Base-by-base conservation (phyloP, 306 rosid genomes). In the Macrotyloma uniflorum region DNA sequence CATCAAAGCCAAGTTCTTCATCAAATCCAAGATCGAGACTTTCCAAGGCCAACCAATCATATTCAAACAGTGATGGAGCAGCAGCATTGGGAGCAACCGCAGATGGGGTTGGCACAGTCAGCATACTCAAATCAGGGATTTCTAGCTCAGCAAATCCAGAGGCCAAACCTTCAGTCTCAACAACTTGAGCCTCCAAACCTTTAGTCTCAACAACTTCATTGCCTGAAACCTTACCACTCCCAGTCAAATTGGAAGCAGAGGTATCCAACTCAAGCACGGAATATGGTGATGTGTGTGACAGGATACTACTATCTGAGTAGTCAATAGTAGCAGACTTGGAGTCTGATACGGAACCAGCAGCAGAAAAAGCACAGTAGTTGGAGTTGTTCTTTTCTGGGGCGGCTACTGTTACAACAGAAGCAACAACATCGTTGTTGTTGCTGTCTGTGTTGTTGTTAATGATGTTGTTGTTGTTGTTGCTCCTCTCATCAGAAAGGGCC, bases 211-310 rank as follows among this genome's bases (percentile, higher is more conserved):
- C 66, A 5, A 14, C 80, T 50, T 86, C 89, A 11, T 61, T 72
- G 61, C 66, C 24, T n/a, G 81, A 54, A 45, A 79, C 79, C 43
- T 43, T 69, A 6, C 55, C 63, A 42, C 58, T 70, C 32, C 1
- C 79, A 19, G 73, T 18, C 40, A 36, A 53, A 50, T 85, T 85
- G 59, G 83, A 83, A 47, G 86, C 82, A 4, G 85, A 83, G 4
- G 84, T 81, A 38, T 88, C 91, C 67, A 86, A 77, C 65, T 91
- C 94, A 0, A 85, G 85, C 30, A 82, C 88, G 0, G 87, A 86
- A 54, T 88, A 67, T 5, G 93, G 88, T 4, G 93, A 86, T 24
- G 88, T 79, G 1, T 15, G 89, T 0, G 94, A 89, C 54, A 85
- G 18, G 1, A 45, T 79, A 47, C 88, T 57, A 35, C 88, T 57